Conservation (phyloP, 73 alveolate species). For the Paramecium sexaurelia region DNA sequence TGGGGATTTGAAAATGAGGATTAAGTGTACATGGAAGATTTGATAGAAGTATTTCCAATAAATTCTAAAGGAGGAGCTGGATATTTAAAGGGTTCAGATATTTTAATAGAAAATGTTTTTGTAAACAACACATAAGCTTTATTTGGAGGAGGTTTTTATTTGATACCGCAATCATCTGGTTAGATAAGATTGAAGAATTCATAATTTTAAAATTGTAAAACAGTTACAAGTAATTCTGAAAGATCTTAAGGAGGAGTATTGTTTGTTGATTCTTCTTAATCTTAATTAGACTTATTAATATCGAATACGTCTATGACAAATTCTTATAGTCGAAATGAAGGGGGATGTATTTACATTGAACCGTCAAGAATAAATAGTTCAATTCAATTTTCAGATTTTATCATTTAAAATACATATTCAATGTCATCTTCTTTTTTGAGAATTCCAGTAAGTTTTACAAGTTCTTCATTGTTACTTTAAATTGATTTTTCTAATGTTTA, state of each 20-base stretch:
- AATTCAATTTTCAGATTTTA: neutral
- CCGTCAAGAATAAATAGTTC: neutral
- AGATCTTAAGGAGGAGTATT: neutral
- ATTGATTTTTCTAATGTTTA: neutral
- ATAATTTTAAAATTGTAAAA: neutral
- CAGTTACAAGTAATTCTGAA: neutral
- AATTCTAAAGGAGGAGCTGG: neutral
- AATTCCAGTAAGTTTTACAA: neutral
- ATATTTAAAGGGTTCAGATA: neutral
- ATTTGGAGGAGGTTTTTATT: neutral
- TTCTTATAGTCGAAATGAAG: constrained; percentile 12
- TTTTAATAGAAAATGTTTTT: neutral
- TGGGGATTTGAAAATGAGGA: neutral
- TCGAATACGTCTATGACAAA: neutral
- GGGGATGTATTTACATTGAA: neutral
- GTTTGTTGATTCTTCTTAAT: neutral
- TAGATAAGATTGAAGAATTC: neutral
- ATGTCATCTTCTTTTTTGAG: neutral
- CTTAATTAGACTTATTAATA: neutral
- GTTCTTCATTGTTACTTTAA: neutral
- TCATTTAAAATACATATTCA: neutral
- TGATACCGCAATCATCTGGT: neutral
- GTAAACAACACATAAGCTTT: neutral
- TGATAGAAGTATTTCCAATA: neutral
- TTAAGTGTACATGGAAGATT: neutral